Percentiles rank a stretch among this genome's conserved stretches.
Conservation (phyloP, 441 rosid species). For the Pelargonium australe region DNA sequence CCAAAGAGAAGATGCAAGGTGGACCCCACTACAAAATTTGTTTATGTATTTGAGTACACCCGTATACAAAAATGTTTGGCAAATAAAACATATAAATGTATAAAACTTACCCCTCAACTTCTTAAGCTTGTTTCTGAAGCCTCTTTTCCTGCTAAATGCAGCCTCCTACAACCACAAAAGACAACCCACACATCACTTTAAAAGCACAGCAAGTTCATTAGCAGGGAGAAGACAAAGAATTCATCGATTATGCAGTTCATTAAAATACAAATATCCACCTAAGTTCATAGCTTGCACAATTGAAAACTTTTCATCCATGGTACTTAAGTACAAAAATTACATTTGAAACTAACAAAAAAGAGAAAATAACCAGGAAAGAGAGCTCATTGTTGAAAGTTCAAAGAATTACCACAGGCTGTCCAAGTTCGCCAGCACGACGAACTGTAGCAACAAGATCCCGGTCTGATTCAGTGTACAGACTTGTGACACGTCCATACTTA, state of each 20-base stretch:
- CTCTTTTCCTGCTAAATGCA: constrained; percentile 87
- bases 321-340: too few relatives aligned
- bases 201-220: neutral
- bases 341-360: too few relatives aligned
- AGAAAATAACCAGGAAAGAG: too few relatives aligned
- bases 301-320: too few relatives aligned
- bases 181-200: constrained; percentile 12
- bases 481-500: constrained; percentile 77
- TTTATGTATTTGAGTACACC: neutral
- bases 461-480: constrained; percentile 70
- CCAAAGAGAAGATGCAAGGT: neutral
- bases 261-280: neutral
- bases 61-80: neutral
- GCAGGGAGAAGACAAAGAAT: neutral
- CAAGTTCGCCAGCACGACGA: constrained; percentile 58
- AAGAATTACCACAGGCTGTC: constrained; percentile 69
- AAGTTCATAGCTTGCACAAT: neutral
- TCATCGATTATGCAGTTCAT: neutral
- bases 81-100: neutral
- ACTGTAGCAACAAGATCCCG: constrained; percentile 71
- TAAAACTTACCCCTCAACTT: constrained; percentile 49
- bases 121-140: constrained; percentile 90
- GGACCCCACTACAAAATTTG: neutral
- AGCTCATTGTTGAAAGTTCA: constrained; percentile 2
- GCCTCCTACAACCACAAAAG: constrained; percentile 52